Evolutionary conservation across 164 flowering plant species (phyloP).

Genomic region (Vitis rupestris): DNA sequence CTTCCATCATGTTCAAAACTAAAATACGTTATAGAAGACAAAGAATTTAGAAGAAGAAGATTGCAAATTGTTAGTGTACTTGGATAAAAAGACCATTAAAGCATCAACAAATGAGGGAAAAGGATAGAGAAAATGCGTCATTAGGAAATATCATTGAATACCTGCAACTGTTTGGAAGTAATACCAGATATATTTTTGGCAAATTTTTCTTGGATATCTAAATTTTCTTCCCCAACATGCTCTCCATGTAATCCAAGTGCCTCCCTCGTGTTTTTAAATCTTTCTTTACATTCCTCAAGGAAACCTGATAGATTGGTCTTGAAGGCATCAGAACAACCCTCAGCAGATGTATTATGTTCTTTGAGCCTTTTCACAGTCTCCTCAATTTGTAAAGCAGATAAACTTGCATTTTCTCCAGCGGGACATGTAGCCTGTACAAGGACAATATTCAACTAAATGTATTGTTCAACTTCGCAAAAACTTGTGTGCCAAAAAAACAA

Average conservation of each 20-base stretch:
- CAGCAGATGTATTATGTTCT: slow-evolving; percentile 31
- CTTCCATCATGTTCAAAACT: too few species aligned
- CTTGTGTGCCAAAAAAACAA: not conserved
- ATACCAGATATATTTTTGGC: slow-evolving; percentile 61
- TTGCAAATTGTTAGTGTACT: too few species aligned
- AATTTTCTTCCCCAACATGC: slow-evolving; percentile 12
- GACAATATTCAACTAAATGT: not conserved
- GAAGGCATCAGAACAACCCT: slow-evolving; percentile 59
- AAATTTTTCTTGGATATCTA: slow-evolving; percentile 26
- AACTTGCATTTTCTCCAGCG: slow-evolving; percentile 26
- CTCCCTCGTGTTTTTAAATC: slow-evolving; percentile 23
- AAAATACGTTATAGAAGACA: too few species aligned
- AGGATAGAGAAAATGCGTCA: not conserved
- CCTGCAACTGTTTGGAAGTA: slow-evolving; percentile 71
- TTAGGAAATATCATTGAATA: slow-evolving; percentile 18
- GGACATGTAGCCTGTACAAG: slow-evolving; percentile 82
- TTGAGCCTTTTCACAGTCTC: slow-evolving; percentile 33
- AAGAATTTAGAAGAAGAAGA: too few species aligned
- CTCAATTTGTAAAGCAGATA: slow-evolving; percentile 49
- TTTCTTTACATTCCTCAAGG: slow-evolving; percentile 22
- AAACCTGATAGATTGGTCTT: slow-evolving; percentile 38
- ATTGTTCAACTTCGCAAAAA: not conserved
- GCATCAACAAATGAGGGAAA: not conserved
- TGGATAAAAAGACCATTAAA: too few species aligned
- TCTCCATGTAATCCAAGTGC: slow-evolving; percentile 34